Evolutionary conservation across 208 protist genomes (phyloP), one percentile per base, ranked within the genome.

Genomic region (Trypanosoma melophagium): DNA sequence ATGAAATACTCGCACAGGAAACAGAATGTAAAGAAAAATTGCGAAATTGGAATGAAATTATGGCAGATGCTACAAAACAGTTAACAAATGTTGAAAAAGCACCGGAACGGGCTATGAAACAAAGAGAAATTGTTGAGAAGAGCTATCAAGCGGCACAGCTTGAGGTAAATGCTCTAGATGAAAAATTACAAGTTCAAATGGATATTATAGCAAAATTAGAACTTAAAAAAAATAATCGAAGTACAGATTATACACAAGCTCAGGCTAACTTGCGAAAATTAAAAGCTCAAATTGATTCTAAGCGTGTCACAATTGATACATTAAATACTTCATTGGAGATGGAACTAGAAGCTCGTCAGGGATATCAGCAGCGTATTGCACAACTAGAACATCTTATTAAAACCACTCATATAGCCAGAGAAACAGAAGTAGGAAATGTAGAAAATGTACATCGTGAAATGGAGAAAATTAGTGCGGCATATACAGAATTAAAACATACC

Each of bases 281-380:
- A 4, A 74, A 76, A 21, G 64, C 65, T 3, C 87, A 92, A 49
- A 80, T 96, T 17, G 86, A 92, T 7, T 76, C 87, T 28, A 93
- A 93, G 69, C 85, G 87, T 40, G 89, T 92, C 66, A 89, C 90
- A 7, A 75, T 97, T n/a, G 87, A 87, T 49, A 95, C 86, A 8
- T 79, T 96, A 51, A 94, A 86, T 66, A 83, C 82, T 22, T 91
- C 89, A 10, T 67, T 96, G 10, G 86, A 91, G 69, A 81, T 85
- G 44, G 91, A 96, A 52, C 53, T 83, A 49, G 86, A 94, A 63
- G 81, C 84, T 59, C 84, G 84, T 17, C 79, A 92, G 54, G 66
- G 73, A 12, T 87, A 84, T 42, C 81, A 94, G 51, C 81, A 88
- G 63, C 80, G 91, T 40, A 77, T 91, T 14, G 63, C 60, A 16